Evolutionary conservation across 1,284 basidiomycete species (phyloP).

Genomic region (Fomes fomentarius): DNA sequence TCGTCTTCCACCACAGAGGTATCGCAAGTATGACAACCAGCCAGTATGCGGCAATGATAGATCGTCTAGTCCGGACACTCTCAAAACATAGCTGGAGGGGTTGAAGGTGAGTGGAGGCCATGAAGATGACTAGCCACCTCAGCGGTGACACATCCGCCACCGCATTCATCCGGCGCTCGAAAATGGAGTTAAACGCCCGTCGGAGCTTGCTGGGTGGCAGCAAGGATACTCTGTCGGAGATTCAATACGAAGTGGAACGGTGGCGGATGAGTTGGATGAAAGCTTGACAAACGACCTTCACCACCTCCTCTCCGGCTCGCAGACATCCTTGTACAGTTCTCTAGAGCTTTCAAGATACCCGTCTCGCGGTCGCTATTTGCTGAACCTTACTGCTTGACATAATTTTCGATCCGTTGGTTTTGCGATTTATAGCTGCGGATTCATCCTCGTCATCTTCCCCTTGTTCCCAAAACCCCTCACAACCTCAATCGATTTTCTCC

Average conservation of each 20-base stretch:
- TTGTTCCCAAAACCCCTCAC: conserved; percentile 13
- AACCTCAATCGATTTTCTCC: conserved; percentile 8
- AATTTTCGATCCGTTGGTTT: conserved; percentile 8
- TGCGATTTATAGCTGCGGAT: conserved; percentile 1
- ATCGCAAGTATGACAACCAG: conserved; percentile 69
- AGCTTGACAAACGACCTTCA: conserved; percentile 21
- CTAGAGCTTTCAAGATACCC: conserved; percentile 24
- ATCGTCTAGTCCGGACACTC: conserved; percentile 47
- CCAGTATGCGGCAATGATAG: conserved; percentile 78
- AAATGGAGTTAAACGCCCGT: neutral
- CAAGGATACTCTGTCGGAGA: conserved; percentile 2
- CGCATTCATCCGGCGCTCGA: conserved; percentile 7
- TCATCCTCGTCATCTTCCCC: conserved; percentile 4
- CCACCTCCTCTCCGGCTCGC: conserved; percentile 9
- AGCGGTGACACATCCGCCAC: conserved; percentile 12
- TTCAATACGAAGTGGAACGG: conserved; percentile 6
- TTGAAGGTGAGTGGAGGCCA: conserved; percentile 13
- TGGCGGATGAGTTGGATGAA: conserved; percentile 10
- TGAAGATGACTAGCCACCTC: conserved; percentile 4
- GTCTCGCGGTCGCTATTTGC: conserved; percentile 11
- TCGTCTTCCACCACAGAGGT: conserved; percentile 90
- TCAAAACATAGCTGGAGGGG: conserved; percentile 53
- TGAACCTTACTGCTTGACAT: conserved; percentile 21
- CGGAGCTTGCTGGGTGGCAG: neutral
- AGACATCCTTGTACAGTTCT: conserved; percentile 16